Evolutionary conservation across 2,329 filamentous ascomycete genomes (phyloP).

Genomic region (Neonectria coccinea): DNA sequence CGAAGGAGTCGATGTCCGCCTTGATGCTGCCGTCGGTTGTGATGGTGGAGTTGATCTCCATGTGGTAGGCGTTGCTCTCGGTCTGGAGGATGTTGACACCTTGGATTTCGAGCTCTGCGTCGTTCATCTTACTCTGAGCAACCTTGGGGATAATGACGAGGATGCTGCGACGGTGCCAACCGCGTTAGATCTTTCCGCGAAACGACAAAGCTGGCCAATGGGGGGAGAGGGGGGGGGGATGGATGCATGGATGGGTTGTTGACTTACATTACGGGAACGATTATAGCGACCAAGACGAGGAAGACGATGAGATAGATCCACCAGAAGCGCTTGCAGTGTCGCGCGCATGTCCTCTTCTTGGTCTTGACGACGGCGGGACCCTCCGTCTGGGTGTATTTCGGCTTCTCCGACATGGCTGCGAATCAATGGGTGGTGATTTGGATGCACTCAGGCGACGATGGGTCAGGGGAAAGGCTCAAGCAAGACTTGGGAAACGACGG

Average conservation of each 20-base stretch:
- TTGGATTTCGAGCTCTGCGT: constrained; percentile 64
- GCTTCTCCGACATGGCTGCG: constrained; percentile 54
- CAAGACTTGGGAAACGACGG: constrained; percentile 5
- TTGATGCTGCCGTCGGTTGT: constrained; percentile 63
- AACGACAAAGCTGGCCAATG: background rate
- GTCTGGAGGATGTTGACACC: constrained; percentile 63
- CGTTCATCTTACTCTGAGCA: constrained; percentile 67
- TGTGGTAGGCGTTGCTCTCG: constrained; percentile 57
- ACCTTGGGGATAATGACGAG: constrained; percentile 68
- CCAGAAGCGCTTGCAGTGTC: constrained; percentile 69
- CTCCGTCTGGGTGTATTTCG: constrained; percentile 52
- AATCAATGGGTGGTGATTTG: background rate
- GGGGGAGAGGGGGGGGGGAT: too few species aligned
- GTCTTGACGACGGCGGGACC: constrained; percentile 40
- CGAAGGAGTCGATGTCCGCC: constrained; percentile 63
- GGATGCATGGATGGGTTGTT: background rate
- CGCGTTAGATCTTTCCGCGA: constrained; percentile 22
- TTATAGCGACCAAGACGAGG: constrained; percentile 62
- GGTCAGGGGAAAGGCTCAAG: constrained; percentile 5
- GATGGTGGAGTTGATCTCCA: constrained; percentile 69
- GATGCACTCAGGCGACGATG: background rate
- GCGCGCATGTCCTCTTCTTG: constrained; percentile 56
- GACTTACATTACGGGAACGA: constrained; percentile 71
- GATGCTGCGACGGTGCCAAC: constrained; percentile 54
- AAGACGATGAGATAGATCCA: constrained; percentile 69